Conservation (phyloP, 768 basidiomycete genomes). For the Grammothele lineata region DNA sequence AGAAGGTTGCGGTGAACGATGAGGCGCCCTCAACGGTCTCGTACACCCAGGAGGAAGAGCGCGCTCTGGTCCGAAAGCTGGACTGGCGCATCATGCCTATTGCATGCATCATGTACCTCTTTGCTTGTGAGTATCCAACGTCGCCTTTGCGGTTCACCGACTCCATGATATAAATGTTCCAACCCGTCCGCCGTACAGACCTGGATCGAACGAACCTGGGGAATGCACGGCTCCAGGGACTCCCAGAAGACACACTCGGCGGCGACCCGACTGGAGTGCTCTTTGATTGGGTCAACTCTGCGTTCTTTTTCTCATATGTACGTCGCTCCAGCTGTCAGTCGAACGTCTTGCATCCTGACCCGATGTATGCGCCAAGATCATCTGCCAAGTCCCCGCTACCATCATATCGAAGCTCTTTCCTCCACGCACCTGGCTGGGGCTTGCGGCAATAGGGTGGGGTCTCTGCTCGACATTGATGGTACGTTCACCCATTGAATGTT, state of each 20-base stretch:
- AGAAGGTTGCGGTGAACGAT: too few relatives aligned
- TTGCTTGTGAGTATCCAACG: slow-evolving; percentile 64
- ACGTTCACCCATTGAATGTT: background rate
- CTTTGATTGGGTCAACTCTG: slow-evolving; percentile 78
- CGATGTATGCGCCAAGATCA: slow-evolving; percentile 42
- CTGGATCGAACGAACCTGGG: slow-evolving; percentile 78
- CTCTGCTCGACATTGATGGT: slow-evolving; percentile 72
- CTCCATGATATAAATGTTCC: background rate
- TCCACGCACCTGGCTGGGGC: slow-evolving; percentile 65
- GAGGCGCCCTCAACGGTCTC: too few relatives aligned
- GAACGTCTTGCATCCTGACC: background rate
- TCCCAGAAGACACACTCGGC: slow-evolving; percentile 57
- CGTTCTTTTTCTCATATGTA: slow-evolving; percentile 79
- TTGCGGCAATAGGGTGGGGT: slow-evolving; percentile 69
- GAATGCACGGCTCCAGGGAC: slow-evolving; percentile 72
- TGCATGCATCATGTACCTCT: slow-evolving; percentile 69
- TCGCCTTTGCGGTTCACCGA: too few relatives aligned
- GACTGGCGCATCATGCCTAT: slow-evolving; percentile 68
- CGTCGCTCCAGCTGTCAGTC: slow-evolving; percentile 16
- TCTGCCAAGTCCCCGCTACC: slow-evolving; percentile 66
- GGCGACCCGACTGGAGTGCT: slow-evolving; percentile 64
- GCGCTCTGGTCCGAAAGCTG: slow-evolving; percentile 55
- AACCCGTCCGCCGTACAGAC: slow-evolving; percentile 25
- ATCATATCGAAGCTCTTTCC: slow-evolving; percentile 62
- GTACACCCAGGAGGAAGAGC: slow-evolving; percentile 37